Evolutionary conservation across 495 filamentous ascomycete species (phyloP).

Genomic region (Cercophora scortea): DNA sequence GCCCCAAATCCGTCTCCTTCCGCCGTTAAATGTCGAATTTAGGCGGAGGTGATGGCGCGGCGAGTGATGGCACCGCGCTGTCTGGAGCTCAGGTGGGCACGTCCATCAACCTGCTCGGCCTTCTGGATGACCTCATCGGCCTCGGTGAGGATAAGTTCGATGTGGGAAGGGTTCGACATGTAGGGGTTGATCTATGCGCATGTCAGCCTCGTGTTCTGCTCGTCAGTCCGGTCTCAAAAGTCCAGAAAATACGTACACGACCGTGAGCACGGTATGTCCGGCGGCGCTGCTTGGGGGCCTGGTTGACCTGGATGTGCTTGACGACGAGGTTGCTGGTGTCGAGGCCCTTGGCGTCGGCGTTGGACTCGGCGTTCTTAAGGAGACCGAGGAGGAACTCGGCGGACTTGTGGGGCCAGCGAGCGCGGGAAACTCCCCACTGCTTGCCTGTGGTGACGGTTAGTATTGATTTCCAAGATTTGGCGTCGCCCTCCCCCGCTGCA

Average conservation of each 20-base stretch:
- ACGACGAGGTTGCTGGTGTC: slow-evolving; percentile 94
- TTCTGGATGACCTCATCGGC: slow-evolving; percentile 87
- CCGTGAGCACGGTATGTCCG: slow-evolving; percentile 99
- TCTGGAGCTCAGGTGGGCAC: slow-evolving; percentile 70
- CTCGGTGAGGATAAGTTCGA: slow-evolving; percentile 98
- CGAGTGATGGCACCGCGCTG: slow-evolving; percentile 79
- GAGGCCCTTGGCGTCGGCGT: slow-evolving; percentile 97
- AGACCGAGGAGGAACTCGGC: slow-evolving; percentile 95
- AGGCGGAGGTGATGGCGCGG: slow-evolving; percentile 72
- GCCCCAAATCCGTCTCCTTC: slow-evolving; percentile 12
- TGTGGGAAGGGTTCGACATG: slow-evolving; percentile 99
- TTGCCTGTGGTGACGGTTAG: slow-evolving; percentile 57
- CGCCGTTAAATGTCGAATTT: slow-evolving; percentile 24
- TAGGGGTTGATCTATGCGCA: slow-evolving; percentile 85
- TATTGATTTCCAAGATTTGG: too few species aligned
- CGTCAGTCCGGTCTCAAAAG: slow-evolving; percentile 1
- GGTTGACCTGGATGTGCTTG: slow-evolving; percentile 99
- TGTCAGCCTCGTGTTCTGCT: slow-evolving; percentile 16
- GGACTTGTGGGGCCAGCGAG: slow-evolving; percentile 98
- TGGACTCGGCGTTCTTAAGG: slow-evolving; percentile 98
- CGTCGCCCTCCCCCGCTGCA: too few species aligned
- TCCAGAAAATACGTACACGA: slow-evolving; percentile 64
- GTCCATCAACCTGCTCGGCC: slow-evolving; percentile 53
- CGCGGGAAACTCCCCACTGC: slow-evolving; percentile 92
- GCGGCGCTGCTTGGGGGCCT: slow-evolving; percentile 95